Evolutionary conservation across 2,329 filamentous ascomycete genomes (phyloP).

Genomic region (Ceratocystis smalleyi): DNA sequence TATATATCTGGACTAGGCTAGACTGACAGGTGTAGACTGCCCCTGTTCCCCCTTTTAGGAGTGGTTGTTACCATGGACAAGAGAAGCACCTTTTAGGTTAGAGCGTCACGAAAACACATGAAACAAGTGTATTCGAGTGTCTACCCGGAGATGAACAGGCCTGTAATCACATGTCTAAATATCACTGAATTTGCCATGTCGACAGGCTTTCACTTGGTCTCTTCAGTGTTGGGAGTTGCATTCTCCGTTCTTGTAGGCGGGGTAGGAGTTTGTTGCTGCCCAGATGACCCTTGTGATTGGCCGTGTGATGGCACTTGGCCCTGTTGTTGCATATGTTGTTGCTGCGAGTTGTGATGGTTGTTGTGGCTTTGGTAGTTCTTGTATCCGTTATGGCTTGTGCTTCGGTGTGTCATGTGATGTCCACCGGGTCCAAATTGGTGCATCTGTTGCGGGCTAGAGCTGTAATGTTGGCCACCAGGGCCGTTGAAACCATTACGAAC

Average conservation of each 20-base stretch:
- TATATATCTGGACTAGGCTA: background rate
- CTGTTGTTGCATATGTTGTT: constrained; percentile 2
- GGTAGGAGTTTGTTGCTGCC: constrained; percentile 13
- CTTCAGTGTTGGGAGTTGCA: constrained; percentile 14
- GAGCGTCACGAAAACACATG: background rate
- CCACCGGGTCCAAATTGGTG: constrained; percentile 41
- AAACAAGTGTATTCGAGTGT: background rate
- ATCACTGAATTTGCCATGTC: background rate
- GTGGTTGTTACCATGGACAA: background rate
- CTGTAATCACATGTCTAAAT: background rate
- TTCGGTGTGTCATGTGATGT: constrained; percentile 16
- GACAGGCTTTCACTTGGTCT: constrained; percentile 12
- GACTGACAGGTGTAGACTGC: too few relatives aligned
- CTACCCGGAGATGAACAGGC: background rate
- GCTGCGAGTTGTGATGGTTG: constrained; percentile 8
- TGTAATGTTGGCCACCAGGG: constrained; percentile 44
- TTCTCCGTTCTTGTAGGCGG: constrained; percentile 15
- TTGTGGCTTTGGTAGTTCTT: constrained; percentile 16
- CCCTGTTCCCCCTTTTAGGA: background rate
- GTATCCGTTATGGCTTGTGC: constrained; percentile 15
- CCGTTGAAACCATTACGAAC: constrained; percentile 43
- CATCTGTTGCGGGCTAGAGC: constrained; percentile 48
- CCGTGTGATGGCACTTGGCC: background rate
- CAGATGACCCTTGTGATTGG: background rate
- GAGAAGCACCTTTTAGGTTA: background rate